Conservation (phyloP, 495 filamentous ascomycete genomes). For the Beverwykella pulmonaria region DNA sequence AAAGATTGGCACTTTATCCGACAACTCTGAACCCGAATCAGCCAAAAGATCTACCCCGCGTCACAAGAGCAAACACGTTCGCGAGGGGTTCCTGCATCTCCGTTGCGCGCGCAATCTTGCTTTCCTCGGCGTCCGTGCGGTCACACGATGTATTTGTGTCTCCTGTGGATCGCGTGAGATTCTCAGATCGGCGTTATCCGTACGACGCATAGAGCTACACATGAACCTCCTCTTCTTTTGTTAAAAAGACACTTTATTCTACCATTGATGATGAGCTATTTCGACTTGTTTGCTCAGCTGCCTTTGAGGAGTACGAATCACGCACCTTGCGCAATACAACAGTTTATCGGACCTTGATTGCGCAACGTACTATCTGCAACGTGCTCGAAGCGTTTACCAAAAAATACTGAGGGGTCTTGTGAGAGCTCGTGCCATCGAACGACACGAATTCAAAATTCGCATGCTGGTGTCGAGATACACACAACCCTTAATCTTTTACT, state of each 20-base stretch:
- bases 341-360: not conserved
- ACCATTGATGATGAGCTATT: not conserved
- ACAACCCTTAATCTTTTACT: too few species aligned
- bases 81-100: not conserved
- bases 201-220: too few species aligned
- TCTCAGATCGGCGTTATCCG: too few species aligned
- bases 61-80: slow-evolving; percentile 14
- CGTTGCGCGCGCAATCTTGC: not conserved
- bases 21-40: not conserved
- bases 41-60: not conserved
- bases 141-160: not conserved
- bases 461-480: too few species aligned
- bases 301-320: not conserved
- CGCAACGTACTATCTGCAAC: not conserved
- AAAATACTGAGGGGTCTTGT: not conserved
- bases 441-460: not conserved
- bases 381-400: not conserved
- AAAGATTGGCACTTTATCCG: slow-evolving; percentile 11
- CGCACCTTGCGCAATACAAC: not conserved
- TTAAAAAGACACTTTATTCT: not conserved
- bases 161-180: not conserved
- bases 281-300: not conserved
- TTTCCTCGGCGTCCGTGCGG: not conserved
- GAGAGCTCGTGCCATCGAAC: not conserved
- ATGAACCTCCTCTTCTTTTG: not conserved